Evolutionary conservation across 441 rosid genomes (phyloP).

Genomic region (Corymbia citriodora): DNA sequence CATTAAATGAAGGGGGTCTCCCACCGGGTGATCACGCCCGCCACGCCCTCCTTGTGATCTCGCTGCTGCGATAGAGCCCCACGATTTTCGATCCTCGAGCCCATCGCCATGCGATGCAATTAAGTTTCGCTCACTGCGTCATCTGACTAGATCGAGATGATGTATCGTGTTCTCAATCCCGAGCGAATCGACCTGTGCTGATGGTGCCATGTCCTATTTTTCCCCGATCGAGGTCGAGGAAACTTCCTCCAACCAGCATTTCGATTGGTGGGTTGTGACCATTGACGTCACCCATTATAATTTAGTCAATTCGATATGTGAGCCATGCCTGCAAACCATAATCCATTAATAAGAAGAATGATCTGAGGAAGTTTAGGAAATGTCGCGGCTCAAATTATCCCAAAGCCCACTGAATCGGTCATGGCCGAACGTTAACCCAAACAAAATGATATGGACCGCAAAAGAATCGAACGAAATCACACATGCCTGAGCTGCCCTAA

Average conservation of each 20-base stretch:
- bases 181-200: fast-evolving
- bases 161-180: fast-evolving
- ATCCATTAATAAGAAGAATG: background rate
- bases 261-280: fast-evolving
- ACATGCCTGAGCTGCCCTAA: background rate
- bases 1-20: background rate
- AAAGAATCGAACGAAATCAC: background rate
- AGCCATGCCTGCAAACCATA: background rate
- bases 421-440: background rate
- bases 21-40: background rate
- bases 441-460: background rate
- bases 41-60: background rate
- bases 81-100: fast-evolving
- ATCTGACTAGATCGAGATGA: background rate
- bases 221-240: background rate
- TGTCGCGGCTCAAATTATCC: background rate
- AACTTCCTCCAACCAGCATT: background rate
- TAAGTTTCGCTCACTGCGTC: fast-evolving
- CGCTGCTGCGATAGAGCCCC: fast-evolving
- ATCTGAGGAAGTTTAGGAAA: background rate
- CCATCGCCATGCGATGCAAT: background rate
- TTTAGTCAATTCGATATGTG: background rate
- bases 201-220: background rate
- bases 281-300: background rate
- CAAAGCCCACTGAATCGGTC: background rate